These are phyloP conservation scores for Austroboletus festivus DNA, from an alignment of 768 basidiomycete species.

Conservation along the genomic window DNA sequence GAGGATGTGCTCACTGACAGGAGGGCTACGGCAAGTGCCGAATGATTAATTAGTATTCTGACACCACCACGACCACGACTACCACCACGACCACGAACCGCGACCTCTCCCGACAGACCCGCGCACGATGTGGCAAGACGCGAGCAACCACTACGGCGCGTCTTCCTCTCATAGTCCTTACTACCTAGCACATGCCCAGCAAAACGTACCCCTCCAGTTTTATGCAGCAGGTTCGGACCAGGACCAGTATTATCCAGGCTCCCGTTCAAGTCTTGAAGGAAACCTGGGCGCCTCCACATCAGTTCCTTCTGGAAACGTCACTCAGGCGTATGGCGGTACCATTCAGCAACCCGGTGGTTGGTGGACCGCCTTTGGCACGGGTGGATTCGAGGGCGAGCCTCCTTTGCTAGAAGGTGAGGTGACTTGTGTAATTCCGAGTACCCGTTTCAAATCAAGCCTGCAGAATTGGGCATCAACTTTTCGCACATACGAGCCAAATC, in stretches of 20 bases:
- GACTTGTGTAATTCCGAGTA: neutral
- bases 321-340: slow-evolving; percentile 61
- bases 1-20: neutral
- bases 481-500: slow-evolving; percentile 93
- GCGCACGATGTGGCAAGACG: slow-evolving; percentile 72
- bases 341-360: slow-evolving; percentile 75
- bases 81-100: no score
- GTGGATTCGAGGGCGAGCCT: slow-evolving; percentile 93
- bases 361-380: slow-evolving; percentile 97
- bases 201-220: slow-evolving; percentile 69
- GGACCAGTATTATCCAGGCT: slow-evolving; percentile 61
- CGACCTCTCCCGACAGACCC: no score
- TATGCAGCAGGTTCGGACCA: slow-evolving; percentile 63
- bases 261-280: slow-evolving; percentile 76
- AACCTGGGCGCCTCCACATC: slow-evolving; percentile 55
- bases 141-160: slow-evolving; percentile 52
- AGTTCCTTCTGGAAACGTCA: slow-evolving; percentile 43
- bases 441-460: neutral
- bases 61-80: no score
- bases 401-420: slow-evolving; percentile 86
- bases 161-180: slow-evolving; percentile 59
- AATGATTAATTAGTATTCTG: neutral
- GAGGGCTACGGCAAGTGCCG: slow-evolving; percentile 28
- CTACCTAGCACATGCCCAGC: slow-evolving; percentile 46
- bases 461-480: slow-evolving; percentile 98